phyloP scores from a whole-genome alignment of 805 yeast species.

The Isabelozyma gotoi region DNA sequence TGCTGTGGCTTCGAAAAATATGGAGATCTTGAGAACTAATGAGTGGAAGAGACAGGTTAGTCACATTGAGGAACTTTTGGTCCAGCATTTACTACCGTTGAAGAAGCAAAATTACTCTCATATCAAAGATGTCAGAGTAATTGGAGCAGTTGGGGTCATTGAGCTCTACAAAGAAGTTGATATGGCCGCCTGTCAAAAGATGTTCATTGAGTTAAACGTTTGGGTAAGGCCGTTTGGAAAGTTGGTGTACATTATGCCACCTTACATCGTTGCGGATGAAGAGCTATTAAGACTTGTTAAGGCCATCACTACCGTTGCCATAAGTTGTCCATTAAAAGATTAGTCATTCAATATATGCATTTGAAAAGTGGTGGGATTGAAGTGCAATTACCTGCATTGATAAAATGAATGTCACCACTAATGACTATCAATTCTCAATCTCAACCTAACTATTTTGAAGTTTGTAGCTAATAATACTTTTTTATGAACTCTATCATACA shows the following conservation, averaged over 20 bases:
- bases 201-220: constrained; percentile 3
- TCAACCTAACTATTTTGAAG: no score
- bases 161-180: constrained; percentile 2
- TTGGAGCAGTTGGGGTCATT: constrained; percentile 3
- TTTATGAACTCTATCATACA: neutral
- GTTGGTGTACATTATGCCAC: constrained; percentile 5
- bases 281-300: neutral
- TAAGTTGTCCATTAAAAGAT: neutral
- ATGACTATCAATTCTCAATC: no score
- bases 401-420: no score
- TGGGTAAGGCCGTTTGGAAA: constrained; percentile 5
- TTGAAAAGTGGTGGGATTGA: no score
- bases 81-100: constrained; percentile 1
- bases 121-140: constrained; percentile 2
- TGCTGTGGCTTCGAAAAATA: constrained; percentile 1
- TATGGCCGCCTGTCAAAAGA: neutral
- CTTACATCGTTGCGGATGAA: constrained; percentile 1
- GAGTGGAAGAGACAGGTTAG: constrained; percentile 9
- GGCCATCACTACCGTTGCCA: neutral
- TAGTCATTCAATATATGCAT: no score
- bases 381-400: no score
- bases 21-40: constrained; percentile 16
- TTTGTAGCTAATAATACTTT: no score
- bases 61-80: constrained; percentile 13
- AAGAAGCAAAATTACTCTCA: neutral